Evolutionary conservation across 2,329 filamentous ascomycete genomes (phyloP).

Genomic region (Hymenoscyphus fructigenus): DNA sequence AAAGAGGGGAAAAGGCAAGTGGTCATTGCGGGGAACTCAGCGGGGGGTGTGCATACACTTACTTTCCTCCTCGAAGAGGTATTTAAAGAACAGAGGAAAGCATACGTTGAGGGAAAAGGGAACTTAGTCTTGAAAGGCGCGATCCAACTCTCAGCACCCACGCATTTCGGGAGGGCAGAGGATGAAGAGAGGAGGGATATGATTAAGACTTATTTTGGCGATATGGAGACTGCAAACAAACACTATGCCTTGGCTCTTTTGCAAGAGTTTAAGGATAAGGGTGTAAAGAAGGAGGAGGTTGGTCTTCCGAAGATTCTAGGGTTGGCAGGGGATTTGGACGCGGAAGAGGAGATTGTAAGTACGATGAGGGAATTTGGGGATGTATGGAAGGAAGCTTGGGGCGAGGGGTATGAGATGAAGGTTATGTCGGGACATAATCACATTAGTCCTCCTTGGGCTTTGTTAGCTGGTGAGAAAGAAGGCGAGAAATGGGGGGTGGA

Average conservation of each 20-base stretch:
- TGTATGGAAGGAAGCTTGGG: slow-evolving; percentile 29
- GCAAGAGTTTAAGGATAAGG: slow-evolving; percentile 2
- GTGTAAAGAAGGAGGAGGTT: slow-evolving; percentile 9
- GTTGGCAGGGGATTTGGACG: slow-evolving; percentile 32
- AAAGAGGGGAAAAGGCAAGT: slow-evolving; percentile 25
- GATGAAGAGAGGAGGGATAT: slow-evolving; percentile 15
- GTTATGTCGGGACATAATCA: slow-evolving; percentile 35
- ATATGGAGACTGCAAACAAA: slow-evolving; percentile 11
- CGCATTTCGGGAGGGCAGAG: slow-evolving; percentile 23
- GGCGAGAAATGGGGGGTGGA: slow-evolving; percentile 35
- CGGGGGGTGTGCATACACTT: slow-evolving; percentile 33
- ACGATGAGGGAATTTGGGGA: slow-evolving; percentile 31
- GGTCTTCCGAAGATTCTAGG: slow-evolving; percentile 28
- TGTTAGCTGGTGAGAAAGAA: slow-evolving; percentile 31
- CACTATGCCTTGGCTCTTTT: slow-evolving; percentile 23
- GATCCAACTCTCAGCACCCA: slow-evolving; percentile 27
- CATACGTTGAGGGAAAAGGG: slow-evolving; percentile 12
- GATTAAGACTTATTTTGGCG: slow-evolving; percentile 28
- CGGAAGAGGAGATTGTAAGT: slow-evolving; percentile 32
- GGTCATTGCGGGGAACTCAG: slow-evolving; percentile 35
- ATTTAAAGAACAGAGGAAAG: slow-evolving; percentile 27
- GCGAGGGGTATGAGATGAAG: slow-evolving; percentile 23
- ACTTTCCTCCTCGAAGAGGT: slow-evolving; percentile 31
- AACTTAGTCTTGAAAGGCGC: slow-evolving; percentile 26
- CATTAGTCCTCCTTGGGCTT: slow-evolving; percentile 30